phyloP scores from a whole-genome alignment of 2,329 filamentous ascomycete species.

The Magnaporthiopsis incrustans region DNA sequence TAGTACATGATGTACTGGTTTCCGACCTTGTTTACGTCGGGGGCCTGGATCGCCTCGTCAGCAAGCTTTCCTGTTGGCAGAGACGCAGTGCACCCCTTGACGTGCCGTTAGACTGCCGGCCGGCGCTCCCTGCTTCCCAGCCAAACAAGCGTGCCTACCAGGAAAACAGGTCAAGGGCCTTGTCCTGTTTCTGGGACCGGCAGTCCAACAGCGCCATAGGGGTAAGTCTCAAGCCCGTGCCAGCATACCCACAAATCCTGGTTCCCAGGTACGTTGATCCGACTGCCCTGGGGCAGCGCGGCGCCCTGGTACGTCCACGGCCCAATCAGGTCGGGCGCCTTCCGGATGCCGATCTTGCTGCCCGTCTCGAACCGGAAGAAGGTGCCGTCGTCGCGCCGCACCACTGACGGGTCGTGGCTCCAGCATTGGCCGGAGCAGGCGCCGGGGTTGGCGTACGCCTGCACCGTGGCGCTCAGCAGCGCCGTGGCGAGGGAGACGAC shows the following conservation, averaged over 20 bases:
- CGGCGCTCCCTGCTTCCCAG: no score
- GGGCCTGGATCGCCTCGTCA: slow-evolving; percentile 34
- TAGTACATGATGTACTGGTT: slow-evolving; percentile 58
- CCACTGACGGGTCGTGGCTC: slow-evolving; percentile 29
- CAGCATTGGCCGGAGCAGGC: slow-evolving; percentile 13
- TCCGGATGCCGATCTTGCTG: slow-evolving; percentile 30
- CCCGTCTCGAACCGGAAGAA: slow-evolving; percentile 37
- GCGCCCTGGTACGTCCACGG: slow-evolving; percentile 33
- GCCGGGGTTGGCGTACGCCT: slow-evolving; percentile 21
- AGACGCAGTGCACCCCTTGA: no score
- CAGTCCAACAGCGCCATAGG: no score
- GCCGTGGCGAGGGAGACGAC: background rate
- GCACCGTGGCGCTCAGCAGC: background rate
- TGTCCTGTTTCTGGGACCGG: no score
- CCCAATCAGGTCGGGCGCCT: slow-evolving; percentile 26
- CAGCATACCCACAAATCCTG: slow-evolving; percentile 30
- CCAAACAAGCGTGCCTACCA: no score
- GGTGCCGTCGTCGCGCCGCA: slow-evolving; percentile 29
- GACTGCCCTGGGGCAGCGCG: slow-evolving; percentile 27
- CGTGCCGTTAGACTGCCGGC: no score
- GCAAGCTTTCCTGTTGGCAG: background rate
- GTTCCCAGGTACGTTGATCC: slow-evolving; percentile 27
- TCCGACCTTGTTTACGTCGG: slow-evolving; percentile 51
- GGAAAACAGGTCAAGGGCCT: no score
- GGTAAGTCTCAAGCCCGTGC: no score